phyloP scores from a whole-genome alignment of 2,329 filamentous ascomycete genomes.

The Salinomyces thailandicus region DNA sequence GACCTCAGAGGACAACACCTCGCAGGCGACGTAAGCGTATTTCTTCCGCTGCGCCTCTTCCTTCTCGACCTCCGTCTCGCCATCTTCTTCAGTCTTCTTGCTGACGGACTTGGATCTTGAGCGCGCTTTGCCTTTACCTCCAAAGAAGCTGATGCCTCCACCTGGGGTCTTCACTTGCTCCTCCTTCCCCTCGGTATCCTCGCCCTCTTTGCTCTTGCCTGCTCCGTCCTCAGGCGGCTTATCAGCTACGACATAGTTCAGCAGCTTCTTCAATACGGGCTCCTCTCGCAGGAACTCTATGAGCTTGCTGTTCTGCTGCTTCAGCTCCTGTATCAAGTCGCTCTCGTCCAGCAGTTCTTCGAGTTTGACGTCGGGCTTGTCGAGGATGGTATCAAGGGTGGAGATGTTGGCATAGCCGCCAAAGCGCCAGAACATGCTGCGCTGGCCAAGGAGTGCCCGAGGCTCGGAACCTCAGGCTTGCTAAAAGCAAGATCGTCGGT shows the following conservation, averaged over 20 bases:
- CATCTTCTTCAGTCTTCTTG: conserved; percentile 26
- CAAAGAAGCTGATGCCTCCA: conserved; percentile 34
- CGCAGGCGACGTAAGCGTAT: conserved; percentile 86
- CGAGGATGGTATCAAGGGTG: conserved; percentile 89
- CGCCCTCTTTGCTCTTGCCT: conserved; percentile 23
- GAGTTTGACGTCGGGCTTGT: conserved; percentile 86
- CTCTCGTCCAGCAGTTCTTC: conserved; percentile 94
- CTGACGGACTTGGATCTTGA: conserved; percentile 35
- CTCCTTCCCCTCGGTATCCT: conserved; percentile 34
- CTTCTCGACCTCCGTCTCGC: conserved; percentile 52
- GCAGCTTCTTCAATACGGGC: conserved; percentile 68
- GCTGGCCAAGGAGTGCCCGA: background rate
- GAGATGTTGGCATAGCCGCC: conserved; percentile 97
- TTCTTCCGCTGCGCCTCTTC: conserved; percentile 84
- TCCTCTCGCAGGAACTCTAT: conserved; percentile 92
- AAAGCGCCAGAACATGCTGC: conserved; percentile 99
- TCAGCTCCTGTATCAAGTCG: conserved; percentile 93
- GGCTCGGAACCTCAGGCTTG: background rate
- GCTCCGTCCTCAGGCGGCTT: conserved; percentile 43
- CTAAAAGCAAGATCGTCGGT: background rate
- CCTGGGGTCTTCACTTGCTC: conserved; percentile 37
- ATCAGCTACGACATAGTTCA: conserved; percentile 85
- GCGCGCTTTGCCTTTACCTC: conserved; percentile 31
- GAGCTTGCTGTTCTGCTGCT: conserved; percentile 94
- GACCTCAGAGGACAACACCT: conserved; percentile 88